Conservation (phyloP, 1,284 basidiomycete genomes). For the Pisolithus thermaeus region DNA sequence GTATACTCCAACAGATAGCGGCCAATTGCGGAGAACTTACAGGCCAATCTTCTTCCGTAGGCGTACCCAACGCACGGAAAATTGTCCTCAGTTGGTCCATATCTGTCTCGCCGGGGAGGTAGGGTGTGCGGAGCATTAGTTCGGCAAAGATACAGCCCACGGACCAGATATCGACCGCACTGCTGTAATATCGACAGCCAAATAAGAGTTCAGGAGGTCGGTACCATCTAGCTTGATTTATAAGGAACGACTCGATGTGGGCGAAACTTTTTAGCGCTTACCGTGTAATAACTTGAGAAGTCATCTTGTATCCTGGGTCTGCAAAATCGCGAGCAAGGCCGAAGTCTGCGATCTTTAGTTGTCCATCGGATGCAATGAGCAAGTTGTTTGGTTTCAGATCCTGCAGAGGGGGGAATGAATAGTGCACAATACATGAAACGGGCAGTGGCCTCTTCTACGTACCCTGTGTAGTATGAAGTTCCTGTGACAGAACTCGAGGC, state of each 20-base stretch:
- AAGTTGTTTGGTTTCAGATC: conserved; percentile 99
- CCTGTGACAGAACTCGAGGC: conserved; percentile 95
- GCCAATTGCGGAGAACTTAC: conserved; percentile 35
- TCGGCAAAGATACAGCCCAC: conserved; percentile 96
- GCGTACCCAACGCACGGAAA: conserved; percentile 92
- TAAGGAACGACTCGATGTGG: neutral
- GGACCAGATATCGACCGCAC: conserved; percentile 90
- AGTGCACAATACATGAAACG: conserved; percentile 2
- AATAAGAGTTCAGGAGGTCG: conserved; percentile 92
- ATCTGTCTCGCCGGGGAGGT: conserved; percentile 90
- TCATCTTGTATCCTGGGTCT: conserved; percentile 94
- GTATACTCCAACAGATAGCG: neutral
- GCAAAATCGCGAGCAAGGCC: conserved; percentile 95
- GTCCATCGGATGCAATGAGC: conserved; percentile 85
- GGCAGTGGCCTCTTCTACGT: neutral
- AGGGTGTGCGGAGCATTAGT: conserved; percentile 91
- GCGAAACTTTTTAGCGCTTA: conserved; percentile 28
- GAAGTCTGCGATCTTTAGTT: conserved; percentile 98
- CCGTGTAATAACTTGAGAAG: conserved; percentile 96
- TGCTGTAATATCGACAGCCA: conserved; percentile 83
- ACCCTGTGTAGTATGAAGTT: conserved; percentile 90
- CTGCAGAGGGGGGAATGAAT: conserved; percentile 35
- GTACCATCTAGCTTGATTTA: conserved; percentile 75
- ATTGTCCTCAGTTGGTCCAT: conserved; percentile 95
- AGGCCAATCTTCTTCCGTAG: conserved; percentile 96